Percentiles rank a stretch among this genome's conserved stretches.
phyloP scores from a whole-genome alignment of 2,329 filamentous ascomycete species.

The Exserohilum rostratum region DNA sequence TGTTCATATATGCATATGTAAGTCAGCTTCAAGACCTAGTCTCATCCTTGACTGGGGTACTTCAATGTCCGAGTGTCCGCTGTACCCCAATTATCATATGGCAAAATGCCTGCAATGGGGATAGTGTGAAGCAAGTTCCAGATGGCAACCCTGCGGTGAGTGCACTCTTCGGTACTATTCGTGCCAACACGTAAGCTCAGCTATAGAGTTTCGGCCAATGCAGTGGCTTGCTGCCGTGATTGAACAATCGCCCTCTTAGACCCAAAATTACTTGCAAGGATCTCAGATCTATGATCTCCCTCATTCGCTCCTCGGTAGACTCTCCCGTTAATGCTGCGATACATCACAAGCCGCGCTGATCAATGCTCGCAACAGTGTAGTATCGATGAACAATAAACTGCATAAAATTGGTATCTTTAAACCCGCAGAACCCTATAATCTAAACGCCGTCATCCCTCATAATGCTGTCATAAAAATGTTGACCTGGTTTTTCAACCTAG shows the following conservation, averaged over 20 bases:
- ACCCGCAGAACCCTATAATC: neutral
- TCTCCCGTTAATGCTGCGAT: neutral
- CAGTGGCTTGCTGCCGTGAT: neutral
- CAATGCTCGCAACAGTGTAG: no score
- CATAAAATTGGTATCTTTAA: neutral
- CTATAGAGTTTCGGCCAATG: neutral
- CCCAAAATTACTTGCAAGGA: no score
- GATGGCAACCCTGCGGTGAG: neutral
- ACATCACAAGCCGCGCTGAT: neutral
- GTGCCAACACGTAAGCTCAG: constrained; percentile 2
- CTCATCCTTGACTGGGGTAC: no score
- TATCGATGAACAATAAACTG: neutral
- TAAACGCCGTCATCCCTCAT: constrained; percentile 25
- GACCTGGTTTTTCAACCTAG: neutral
- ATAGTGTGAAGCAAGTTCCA: no score
- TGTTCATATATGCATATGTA: no score
- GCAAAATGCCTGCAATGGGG: no score
- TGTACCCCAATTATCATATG: no score
- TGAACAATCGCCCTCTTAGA: no score
- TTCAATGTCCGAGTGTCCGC: no score
- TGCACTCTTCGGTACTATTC: constrained; percentile 17
- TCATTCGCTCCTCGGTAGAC: no score
- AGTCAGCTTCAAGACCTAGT: no score
- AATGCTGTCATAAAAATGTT: constrained; percentile 10
- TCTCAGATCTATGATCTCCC: no score